Evolutionary conservation across 2,329 filamentous ascomycete species (phyloP).

Genomic region (Fusarium veterinarium): DNA sequence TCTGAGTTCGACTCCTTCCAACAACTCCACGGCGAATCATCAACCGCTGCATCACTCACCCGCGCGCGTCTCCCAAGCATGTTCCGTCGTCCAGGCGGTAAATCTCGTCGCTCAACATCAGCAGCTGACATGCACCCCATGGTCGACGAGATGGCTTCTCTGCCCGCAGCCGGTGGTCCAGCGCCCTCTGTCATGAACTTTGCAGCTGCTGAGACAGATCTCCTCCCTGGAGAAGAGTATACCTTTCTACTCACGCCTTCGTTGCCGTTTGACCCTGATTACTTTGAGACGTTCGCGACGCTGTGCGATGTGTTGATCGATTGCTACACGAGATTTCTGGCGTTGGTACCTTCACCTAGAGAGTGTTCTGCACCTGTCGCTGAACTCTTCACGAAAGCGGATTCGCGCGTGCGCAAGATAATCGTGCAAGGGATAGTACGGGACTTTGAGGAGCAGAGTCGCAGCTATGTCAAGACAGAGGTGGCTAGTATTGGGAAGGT

Average conservation of each 20-base stretch:
- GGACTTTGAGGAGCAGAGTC: constrained; percentile 91
- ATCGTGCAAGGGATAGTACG: constrained; percentile 87
- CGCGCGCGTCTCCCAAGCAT: constrained; percentile 85
- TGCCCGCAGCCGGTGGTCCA: constrained; percentile 41
- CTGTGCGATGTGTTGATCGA: constrained; percentile 96
- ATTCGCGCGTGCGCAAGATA: constrained; percentile 86
- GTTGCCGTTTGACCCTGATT: constrained; percentile 95
- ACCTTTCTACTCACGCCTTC: constrained; percentile 89
- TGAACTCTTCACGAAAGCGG: constrained; percentile 91
- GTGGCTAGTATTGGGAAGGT: constrained; percentile 88
- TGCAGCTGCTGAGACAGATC: constrained; percentile 70
- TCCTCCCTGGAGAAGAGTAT: constrained; percentile 87
- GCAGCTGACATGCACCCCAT: constrained; percentile 55
- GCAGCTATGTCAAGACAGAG: constrained; percentile 81
- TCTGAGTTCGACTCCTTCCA: constrained; percentile 95
- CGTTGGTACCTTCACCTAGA: constrained; percentile 78
- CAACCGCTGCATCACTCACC: constrained; percentile 75
- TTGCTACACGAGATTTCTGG: constrained; percentile 83
- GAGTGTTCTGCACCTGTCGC: constrained; percentile 77
- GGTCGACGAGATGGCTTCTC: constrained; percentile 47
- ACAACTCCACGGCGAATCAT: constrained; percentile 83
- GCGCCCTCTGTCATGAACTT: constrained; percentile 65
- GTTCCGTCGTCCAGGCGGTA: constrained; percentile 75
- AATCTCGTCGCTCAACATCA: constrained; percentile 67
- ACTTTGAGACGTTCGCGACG: constrained; percentile 95